Base-by-base conservation (phyloP, 2,329 filamentous ascomycete species). In the Dissoconium aciculare region DNA sequence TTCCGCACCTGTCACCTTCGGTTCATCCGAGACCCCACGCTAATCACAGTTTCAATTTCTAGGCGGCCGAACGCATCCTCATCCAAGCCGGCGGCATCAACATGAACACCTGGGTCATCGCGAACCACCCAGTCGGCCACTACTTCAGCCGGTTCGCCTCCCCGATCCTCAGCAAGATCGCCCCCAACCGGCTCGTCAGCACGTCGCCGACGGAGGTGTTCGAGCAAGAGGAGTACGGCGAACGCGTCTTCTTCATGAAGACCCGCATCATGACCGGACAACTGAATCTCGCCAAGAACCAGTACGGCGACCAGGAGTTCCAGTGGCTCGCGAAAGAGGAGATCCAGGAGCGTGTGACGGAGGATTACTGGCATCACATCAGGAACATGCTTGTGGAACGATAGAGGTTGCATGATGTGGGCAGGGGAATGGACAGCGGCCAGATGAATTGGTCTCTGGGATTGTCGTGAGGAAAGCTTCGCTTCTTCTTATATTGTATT, bases 81-180 rank as follows among this genome's bases (percentile, higher is more conserved):
- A 65, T 76, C 31, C 67, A 81, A 47, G 66, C 82, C 3, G 84
- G 78, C 6, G 89, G 89, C 35, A 61, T 80, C 38, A 91, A 98
- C 66, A 95, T 98, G 85, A 95, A 95, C 64, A 94, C 84, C 33
- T 98, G 89, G 85, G 72, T 95, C 45, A 80, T 98, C 30, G 87
- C 84, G 37, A 84, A 84, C 47, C 78, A 79, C 35, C 89, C 89
- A 8, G 70, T 94, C 35, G 87, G 85, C 15, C 79, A 94, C 59
- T 60, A 79, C 49, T 65, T 80, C 43, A 62, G 61, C 38, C 60
- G 71, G 39, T 66, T 64, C 66, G 66, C 44, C 43, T 39, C 40
- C 23, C 47, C 52, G 39, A 35, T 46, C 40, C 40, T 34, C 35
- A 40, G 49, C 27, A 42, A 43, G n/a, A 38, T 49, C 23, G 15